Base-by-base conservation (phyloP, 306 rosid genomes). In the Trifolium dubium region DNA sequence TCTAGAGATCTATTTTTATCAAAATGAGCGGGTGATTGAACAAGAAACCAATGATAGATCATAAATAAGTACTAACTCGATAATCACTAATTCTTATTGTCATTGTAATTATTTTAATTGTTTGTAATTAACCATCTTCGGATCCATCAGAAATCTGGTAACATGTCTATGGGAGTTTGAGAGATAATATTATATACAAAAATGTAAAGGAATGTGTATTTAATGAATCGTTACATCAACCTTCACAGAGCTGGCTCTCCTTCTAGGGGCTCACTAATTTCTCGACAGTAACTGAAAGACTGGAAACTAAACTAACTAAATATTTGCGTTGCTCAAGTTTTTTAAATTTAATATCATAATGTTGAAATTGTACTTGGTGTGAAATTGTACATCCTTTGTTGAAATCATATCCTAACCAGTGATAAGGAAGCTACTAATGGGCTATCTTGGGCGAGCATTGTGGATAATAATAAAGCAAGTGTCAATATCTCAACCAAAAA, bases 41-140 rank as follows among this genome's bases (percentile, higher is more conserved):
- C 67, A 64, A 18, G 37, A 51, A 65, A 70, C 19, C 15, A 41
- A 15, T 62, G 15, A 46, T 40, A 29, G 32, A 31, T 68, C n/a
- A 35, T 64, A 13, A 68, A 23, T n/a, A 15, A 40, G 31, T 54
- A 32, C 46, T 69, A 43, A 68, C 67, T 31, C 15, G 18, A 31
- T 2, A 18, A 53, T 0, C n/a, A 13, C 67, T 14, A 13, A 8
- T 64, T 63, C 2, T 74, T 47, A 11, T 31, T 47, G 71, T 3
- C 37, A 23, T 14, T 23, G 15, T 43, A 30, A 40, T 54, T 54
- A 29, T 53, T 15, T 50, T 19, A 18, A 13, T 53, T 53, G 30
- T 54, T 18, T 54, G 31, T 54, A 54, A 18, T 10, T 19, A 31
- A 6, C 2, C 30, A 23, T 18, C 29, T 10, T n/a, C 37, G 6